Evolutionary conservation across 164 flowering plant genomes (phyloP), one percentile per base, ranked within the genome.

Genomic region (Magnolia officinalis): DNA sequence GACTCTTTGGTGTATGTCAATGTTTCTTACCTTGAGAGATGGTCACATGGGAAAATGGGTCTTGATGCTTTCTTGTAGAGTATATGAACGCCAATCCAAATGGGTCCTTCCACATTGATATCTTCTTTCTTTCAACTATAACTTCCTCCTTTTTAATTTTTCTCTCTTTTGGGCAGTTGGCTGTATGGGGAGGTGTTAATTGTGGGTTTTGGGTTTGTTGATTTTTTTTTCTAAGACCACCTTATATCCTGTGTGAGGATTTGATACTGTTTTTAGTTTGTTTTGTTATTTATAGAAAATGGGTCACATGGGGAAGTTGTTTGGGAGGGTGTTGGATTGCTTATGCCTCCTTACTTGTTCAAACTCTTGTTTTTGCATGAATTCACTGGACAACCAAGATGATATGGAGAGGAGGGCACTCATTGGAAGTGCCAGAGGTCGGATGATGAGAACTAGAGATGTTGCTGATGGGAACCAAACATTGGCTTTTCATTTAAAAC

Each of bases 401-500:
- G 79, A 58, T 50, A 65, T 84, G 76, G 92, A 91, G 83, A 86
- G 72, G 37, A 87, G 71, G 79, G 83, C 92, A 63, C 70, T 91
- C 69, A 79, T 89, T 64, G 78, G 69, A 51, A 79, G 74, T 52
- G 80, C 81, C 31, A 73, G 31, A 49, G 71, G 80, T 29, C 80
- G 88, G 72, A 24, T 79, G 67, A 68, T 86, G 71, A 88, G 74
- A 74, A n/a, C 89, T 73, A 87, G 88, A 76, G 94, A 94, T 80
- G 79, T 84, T 73, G 83, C 88, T 72, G 71, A 74, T 78, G 91
- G 82, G 23, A 84, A 84, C 4, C 95, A 90, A 78, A 89, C 93
- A 31, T 79, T 94, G 79, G 95, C 94, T 74, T 89, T 88, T 74
- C 93, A 91, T 49, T 69, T 94, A 59, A 91, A 90, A 80, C 96